Evolutionary conservation across 768 basidiomycete genomes (phyloP).

Genomic region (Postia placenta): DNA sequence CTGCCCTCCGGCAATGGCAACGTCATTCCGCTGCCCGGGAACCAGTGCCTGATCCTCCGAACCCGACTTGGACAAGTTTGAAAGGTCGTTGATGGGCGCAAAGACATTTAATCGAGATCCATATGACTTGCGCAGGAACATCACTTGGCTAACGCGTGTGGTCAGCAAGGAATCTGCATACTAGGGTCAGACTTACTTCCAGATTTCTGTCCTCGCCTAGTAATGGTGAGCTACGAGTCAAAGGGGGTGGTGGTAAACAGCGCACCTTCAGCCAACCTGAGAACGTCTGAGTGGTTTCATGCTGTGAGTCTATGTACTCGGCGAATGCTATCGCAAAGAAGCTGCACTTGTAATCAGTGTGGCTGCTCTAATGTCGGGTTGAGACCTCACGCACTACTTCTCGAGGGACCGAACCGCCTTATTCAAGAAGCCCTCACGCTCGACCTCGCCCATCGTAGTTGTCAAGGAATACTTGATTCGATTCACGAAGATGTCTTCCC

Average conservation of each 20-base stretch:
- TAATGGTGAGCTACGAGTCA: neutral
- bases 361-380: neutral
- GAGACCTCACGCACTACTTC: conserved; percentile 69
- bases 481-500: conserved; percentile 81
- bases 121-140: conserved; percentile 73
- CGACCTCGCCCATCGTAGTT: conserved; percentile 57
- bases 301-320: conserved; percentile 69
- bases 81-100: conserved; percentile 85
- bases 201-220: conserved; percentile 81
- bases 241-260: neutral
- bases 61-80: conserved; percentile 67
- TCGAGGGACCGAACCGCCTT: conserved; percentile 75
- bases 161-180: neutral
- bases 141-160: conserved; percentile 59
- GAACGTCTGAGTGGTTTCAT: conserved; percentile 62
- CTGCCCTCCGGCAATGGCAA: conserved; percentile 73
- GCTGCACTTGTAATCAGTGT: conserved; percentile 31
- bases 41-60: conserved; percentile 50
- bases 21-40: conserved; percentile 67
- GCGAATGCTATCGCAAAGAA: conserved; percentile 96
- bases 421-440: conserved; percentile 44
- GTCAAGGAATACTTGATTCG: conserved; percentile 84
- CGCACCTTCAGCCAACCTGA: conserved; percentile 80
- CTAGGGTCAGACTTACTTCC: conserved; percentile 57
- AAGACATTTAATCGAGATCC: conserved; percentile 87